phyloP scores from a whole-genome alignment of 2,329 filamentous ascomycete species.

The Colletotrichum spinosum region DNA sequence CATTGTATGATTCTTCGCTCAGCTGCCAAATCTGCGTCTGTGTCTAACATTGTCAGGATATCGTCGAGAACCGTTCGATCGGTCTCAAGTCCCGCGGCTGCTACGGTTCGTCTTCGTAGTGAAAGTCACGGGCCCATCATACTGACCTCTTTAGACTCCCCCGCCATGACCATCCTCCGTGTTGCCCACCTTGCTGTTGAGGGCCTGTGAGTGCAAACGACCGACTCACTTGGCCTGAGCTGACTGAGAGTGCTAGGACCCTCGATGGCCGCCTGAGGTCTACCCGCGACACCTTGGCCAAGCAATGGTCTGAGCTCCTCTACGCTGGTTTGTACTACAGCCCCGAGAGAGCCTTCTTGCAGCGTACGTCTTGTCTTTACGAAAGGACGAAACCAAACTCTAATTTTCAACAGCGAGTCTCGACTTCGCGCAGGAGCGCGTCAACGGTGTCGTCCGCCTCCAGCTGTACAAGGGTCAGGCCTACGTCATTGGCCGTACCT shows the following conservation, averaged over 20 bases:
- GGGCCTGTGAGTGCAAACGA: slow-evolving; percentile 51
- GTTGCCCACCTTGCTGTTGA: slow-evolving; percentile 60
- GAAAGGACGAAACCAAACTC: neutral
- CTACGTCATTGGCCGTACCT: slow-evolving; percentile 59
- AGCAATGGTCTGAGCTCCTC: slow-evolving; percentile 42
- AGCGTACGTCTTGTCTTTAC: neutral
- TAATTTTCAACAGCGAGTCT: slow-evolving; percentile 23
- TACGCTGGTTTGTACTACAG: slow-evolving; percentile 67
- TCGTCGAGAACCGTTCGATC: slow-evolving; percentile 56
- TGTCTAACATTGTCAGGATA: slow-evolving; percentile 36
- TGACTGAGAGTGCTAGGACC: slow-evolving; percentile 42
- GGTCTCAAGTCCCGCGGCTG: slow-evolving; percentile 60
- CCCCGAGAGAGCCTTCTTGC: slow-evolving; percentile 45
- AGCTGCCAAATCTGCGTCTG: no score
- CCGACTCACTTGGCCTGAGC: no score
- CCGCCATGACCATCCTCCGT: slow-evolving; percentile 43
- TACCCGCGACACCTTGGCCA: slow-evolving; percentile 65
- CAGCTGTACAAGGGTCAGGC: slow-evolving; percentile 55
- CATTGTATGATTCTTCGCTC: slow-evolving; percentile 66
- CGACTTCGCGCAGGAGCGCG: slow-evolving; percentile 32
- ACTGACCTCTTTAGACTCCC: slow-evolving; percentile 34
- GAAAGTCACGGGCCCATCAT: slow-evolving; percentile 32
- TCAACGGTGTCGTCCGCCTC: slow-evolving; percentile 43
- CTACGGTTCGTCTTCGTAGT: slow-evolving; percentile 63
- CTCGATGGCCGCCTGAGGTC: slow-evolving; percentile 66